Conservation (phyloP, 129 eudicot genomes). For the Oenanthe sinensis region DNA sequence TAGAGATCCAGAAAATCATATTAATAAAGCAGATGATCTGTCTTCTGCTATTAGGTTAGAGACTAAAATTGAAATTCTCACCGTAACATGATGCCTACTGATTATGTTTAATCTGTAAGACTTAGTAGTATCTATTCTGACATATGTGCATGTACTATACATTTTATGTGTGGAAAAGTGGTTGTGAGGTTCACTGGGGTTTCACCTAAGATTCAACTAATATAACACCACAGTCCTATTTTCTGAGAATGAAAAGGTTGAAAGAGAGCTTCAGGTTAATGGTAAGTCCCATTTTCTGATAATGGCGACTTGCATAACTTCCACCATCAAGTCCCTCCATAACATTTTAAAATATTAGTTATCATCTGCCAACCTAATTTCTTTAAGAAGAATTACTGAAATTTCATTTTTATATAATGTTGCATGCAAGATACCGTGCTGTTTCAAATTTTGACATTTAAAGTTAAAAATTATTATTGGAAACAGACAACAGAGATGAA, state of each 20-base stretch:
- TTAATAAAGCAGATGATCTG: slow-evolving; percentile 41
- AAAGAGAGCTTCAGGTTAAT: neutral
- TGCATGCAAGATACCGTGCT: neutral
- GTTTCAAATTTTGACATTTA: neutral
- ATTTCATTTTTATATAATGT: neutral
- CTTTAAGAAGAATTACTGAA: neutral
- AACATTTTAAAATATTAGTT: neutral
- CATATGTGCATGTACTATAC: neutral
- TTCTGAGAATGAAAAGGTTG: neutral
- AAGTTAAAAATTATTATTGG: neutral
- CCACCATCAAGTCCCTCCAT: neutral
- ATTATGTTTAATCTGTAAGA: neutral
- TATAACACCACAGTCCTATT: neutral
- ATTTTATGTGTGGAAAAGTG: neutral
- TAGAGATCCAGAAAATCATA: slow-evolving; percentile 47
- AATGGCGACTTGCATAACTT: neutral
- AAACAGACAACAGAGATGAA: neutral
- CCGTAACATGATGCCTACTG: neutral
- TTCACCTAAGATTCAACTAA: neutral
- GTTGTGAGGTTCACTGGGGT: neutral
- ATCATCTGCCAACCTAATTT: neutral
- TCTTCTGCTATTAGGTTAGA: slow-evolving; percentile 58
- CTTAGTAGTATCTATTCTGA: neutral
- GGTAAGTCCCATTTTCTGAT: neutral
- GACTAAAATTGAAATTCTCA: neutral